phyloP scores from a whole-genome alignment of 495 filamentous ascomycete species.

The Neurospora hispaniola region DNA sequence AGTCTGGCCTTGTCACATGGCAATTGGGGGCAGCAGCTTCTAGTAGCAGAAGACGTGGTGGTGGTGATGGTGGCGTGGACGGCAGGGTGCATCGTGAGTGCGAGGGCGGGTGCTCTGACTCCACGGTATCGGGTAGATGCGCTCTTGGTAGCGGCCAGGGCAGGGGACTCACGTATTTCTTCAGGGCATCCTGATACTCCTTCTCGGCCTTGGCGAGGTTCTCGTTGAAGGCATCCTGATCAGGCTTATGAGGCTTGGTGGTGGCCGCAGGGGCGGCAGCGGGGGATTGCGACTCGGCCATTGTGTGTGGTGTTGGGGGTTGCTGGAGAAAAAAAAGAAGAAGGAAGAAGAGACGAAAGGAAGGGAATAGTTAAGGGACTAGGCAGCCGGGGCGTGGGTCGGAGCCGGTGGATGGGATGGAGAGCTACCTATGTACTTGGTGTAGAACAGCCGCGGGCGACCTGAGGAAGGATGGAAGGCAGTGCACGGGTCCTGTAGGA shows the following conservation, averaged over 20 bases:
- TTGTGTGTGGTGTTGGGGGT: conserved; percentile 11
- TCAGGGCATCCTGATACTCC: conserved; percentile 61
- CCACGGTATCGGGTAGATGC: not conserved
- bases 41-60: not conserved
- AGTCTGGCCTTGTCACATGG: not conserved
- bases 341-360: conserved; percentile 1
- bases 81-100: not conserved
- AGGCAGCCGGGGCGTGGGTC: not conserved
- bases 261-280: conserved; percentile 38
- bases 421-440: not conserved
- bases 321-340: not conserved
- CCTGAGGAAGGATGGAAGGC: not conserved
- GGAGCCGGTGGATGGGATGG: not conserved
- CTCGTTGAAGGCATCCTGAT: conserved; percentile 60
- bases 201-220: conserved; percentile 69
- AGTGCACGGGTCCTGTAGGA: not conserved
- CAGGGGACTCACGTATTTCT: conserved; percentile 57
- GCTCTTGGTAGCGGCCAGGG: not conserved
- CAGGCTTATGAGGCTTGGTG: conserved; percentile 60
- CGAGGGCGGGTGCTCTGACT: not conserved
- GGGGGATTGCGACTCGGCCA: conserved; percentile 33
- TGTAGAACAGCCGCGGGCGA: not conserved
- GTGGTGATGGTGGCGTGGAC: not conserved
- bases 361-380: not conserved
- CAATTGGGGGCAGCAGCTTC: not conserved